These are phyloP conservation scores for Colletotrichum paranaense DNA, from an alignment of 2,329 filamentous ascomycete species.

Conservation along the genomic window DNA sequence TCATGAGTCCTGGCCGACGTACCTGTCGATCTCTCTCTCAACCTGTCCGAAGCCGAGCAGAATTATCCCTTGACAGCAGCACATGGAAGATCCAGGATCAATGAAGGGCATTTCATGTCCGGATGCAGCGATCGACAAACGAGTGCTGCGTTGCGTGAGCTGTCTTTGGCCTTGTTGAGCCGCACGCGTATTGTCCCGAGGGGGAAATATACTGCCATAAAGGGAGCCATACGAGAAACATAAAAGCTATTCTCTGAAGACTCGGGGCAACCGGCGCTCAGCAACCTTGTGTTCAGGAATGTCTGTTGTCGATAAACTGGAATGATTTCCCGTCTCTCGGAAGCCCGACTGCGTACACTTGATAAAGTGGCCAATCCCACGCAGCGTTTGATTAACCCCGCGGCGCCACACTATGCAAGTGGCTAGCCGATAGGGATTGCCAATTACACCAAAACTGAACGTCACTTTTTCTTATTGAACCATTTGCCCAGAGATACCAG, in stretches of 20 bases:
- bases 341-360: slow-evolving; percentile 18
- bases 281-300: slow-evolving; percentile 15
- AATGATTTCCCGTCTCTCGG: slow-evolving; percentile 8
- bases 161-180: background rate
- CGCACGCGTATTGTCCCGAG: slow-evolving; percentile 10
- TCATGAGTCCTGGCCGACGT: slow-evolving; percentile 12
- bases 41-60: slow-evolving; percentile 19
- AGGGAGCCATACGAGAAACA: background rate
- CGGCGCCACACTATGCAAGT: slow-evolving; percentile 30
- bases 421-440: slow-evolving; percentile 11
- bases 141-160: slow-evolving; percentile 14
- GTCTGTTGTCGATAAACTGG: slow-evolving; percentile 12
- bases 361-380: slow-evolving; percentile 6
- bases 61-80: slow-evolving; percentile 9
- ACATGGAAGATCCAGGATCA: slow-evolving; percentile 21
- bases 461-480: slow-evolving; percentile 10
- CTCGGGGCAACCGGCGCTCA: slow-evolving; percentile 4
- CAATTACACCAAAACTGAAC: slow-evolving; percentile 25
- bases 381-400: slow-evolving; percentile 27
- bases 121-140: slow-evolving; percentile 31
- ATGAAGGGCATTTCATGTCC: background rate
- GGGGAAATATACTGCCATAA: background rate
- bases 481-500: slow-evolving; percentile 5
- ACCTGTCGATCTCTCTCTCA: slow-evolving; percentile 31
- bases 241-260: background rate